Evolutionary conservation across 1,284 basidiomycete genomes (phyloP).

Genomic region (Rhodotorula sp.): DNA sequence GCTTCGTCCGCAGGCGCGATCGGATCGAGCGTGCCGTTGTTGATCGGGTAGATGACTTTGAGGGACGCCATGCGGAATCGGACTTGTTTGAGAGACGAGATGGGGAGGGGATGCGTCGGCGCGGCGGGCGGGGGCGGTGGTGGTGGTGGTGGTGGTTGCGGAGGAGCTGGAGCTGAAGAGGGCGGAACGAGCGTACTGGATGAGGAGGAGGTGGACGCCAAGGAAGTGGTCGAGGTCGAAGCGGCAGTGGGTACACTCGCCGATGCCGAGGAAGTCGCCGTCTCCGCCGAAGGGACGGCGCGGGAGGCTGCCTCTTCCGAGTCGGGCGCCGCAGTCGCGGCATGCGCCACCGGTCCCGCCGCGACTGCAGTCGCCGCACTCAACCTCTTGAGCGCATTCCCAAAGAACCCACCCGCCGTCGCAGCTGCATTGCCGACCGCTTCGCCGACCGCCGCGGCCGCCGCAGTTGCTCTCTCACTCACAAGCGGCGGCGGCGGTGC

Average conservation of each 20-base stretch:
- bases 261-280: too few species aligned
- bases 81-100: slow-evolving; percentile 43
- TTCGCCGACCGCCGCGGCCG: slow-evolving; percentile 12
- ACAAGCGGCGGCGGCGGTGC: slow-evolving; percentile 9
- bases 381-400: slow-evolving; percentile 28
- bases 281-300: too few species aligned
- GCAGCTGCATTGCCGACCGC: slow-evolving; percentile 24
- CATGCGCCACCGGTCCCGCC: not conserved
- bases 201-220: not conserved
- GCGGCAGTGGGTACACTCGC: too few species aligned
- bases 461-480: slow-evolving; percentile 16
- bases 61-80: slow-evolving; percentile 45
- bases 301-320: too few species aligned
- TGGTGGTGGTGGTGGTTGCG: not conserved
- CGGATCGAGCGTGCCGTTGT: slow-evolving; percentile 35
- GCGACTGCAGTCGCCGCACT: slow-evolving; percentile 21
- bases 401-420: slow-evolving; percentile 30
- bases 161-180: not conserved
- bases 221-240: not conserved
- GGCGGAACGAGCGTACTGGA: not conserved
- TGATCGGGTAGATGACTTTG: slow-evolving; percentile 46
- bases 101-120: slow-evolving; percentile 30
- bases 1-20: slow-evolving; percentile 40
- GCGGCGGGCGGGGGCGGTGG: slow-evolving; percentile 8
- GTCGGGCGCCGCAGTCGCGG: too few species aligned